Base-by-base conservation (phyloP, 2,329 filamentous ascomycete species). In the Paecilomyces formosus region DNA sequence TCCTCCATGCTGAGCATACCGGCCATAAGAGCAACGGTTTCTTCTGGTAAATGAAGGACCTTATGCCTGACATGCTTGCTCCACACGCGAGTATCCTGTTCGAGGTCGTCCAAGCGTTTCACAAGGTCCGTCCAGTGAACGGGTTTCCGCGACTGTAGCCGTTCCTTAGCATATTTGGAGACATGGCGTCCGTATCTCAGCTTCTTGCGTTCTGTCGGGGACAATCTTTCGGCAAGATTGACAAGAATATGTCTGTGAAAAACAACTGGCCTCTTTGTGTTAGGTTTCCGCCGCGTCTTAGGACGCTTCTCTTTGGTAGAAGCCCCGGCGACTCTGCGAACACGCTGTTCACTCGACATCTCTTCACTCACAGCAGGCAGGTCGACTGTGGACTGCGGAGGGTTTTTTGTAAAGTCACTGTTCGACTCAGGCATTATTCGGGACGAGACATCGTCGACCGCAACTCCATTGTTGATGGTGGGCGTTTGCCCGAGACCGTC, bases 31-130 rank as follows among this genome's bases (percentile, higher is more conserved):
- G 68, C 70, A 26, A 76, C 62, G 0, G 70, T 73, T 55, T 71
- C 68, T 56, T 77, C 74, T 1, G 70, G 67, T 3, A 77, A 39
- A 28, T 68, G 55, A 15, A 76, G 58, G 54, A 70, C 68, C 61
- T 70, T 70, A 26, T 68, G 64, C 52, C 61, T 64, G 13, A 60
- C 62, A 33, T 59, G 63, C 39, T 56, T 63, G 3, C 33, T 51
- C 35, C 57, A 61, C 15, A 57, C 57, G 1, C 55, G 63, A 12
- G 59, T 57, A 30, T 67, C 58, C 24, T 60, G 56, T 31, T 67
- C 62, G 24, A 72, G 53, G 6, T 57, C 28, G 55, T 68, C 63
- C 50, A 75, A 60, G 24, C 70, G 53, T 6, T 65, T 58, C 57
- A 66, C 63, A n/a, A 72, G 61, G 18, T 66, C 64, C 24, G 57